phyloP scores from a whole-genome alignment of 2,329 filamentous ascomycete genomes.

The Cordyceps tenuipes region DNA sequence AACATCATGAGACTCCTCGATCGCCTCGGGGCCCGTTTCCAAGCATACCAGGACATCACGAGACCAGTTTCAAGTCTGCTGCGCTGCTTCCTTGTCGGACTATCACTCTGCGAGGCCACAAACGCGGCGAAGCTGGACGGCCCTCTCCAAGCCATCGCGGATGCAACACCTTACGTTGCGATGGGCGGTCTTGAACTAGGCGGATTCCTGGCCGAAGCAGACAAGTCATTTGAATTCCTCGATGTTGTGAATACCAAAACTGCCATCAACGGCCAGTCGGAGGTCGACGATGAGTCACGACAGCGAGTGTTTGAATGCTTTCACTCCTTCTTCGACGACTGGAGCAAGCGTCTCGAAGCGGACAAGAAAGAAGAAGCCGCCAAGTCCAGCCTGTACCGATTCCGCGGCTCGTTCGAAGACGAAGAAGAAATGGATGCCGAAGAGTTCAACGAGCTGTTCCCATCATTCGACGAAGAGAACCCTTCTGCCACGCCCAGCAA shows the following conservation, averaged over 20 bases:
- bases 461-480: constrained; percentile 56
- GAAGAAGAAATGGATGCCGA: constrained; percentile 66
- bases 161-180: constrained; percentile 48
- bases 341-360: constrained; percentile 66
- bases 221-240: constrained; percentile 41
- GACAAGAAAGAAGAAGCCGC: constrained; percentile 69
- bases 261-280: constrained; percentile 39
- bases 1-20: constrained; percentile 61
- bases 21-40: constrained; percentile 61
- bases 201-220: neutral
- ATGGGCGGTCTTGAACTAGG: constrained; percentile 28
- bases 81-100: constrained; percentile 66
- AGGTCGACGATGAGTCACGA: constrained; percentile 35
- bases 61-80: constrained; percentile 71
- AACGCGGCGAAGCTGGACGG: constrained; percentile 35
- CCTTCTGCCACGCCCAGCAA: constrained; percentile 19
- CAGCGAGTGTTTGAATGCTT: constrained; percentile 58
- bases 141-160: constrained; percentile 30
- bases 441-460: constrained; percentile 76
- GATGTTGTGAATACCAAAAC: constrained; percentile 35
- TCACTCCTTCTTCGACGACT: constrained; percentile 66
- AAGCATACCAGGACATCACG: constrained; percentile 78
- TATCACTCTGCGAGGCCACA: constrained; percentile 48
- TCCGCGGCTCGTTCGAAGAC: constrained; percentile 68
- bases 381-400: constrained; percentile 73